Percentiles rank a stretch among this genome's conserved stretches.
These are phyloP conservation scores for Eucalyptus pumila DNA, from an alignment of 345 rosid genomes.

Conservation along the genomic window DNA sequence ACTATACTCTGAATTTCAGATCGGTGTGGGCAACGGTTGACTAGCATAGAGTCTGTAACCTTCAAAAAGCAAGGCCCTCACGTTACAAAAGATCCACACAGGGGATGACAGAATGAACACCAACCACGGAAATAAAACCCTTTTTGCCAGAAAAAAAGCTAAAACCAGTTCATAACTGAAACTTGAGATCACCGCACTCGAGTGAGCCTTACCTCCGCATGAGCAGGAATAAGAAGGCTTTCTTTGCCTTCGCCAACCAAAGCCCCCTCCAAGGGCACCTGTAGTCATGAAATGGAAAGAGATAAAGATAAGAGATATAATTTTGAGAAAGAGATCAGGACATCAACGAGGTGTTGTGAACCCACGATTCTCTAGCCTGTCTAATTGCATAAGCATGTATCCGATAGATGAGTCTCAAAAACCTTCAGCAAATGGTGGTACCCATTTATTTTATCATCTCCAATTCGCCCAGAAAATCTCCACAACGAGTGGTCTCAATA, in stretches of 20 bases:
- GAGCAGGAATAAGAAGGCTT: slow-evolving; percentile 45
- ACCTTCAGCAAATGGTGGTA: neutral
- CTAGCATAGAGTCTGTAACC: slow-evolving; percentile 23
- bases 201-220: slow-evolving; percentile 14
- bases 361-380: neutral
- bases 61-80: neutral
- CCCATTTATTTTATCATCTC: neutral
- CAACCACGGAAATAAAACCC: neutral
- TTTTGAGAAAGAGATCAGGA: neutral
- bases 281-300: neutral
- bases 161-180: neutral
- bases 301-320: neutral
- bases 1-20: slow-evolving; percentile 54
- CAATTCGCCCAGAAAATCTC: neutral
- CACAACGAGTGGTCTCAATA: neutral
- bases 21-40: slow-evolving; percentile 55
- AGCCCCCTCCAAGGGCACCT: slow-evolving; percentile 35
- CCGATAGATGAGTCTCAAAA: neutral
- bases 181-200: neutral
- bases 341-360: neutral
- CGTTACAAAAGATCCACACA: neutral
- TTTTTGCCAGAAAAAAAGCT: neutral
- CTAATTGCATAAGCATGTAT: neutral
- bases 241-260: slow-evolving; percentile 43
- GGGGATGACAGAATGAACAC: neutral